These are phyloP conservation scores for Allomyces macrogynus DNA, from an alignment of 192 early-diverging fungal species.

Conservation along the genomic window DNA sequence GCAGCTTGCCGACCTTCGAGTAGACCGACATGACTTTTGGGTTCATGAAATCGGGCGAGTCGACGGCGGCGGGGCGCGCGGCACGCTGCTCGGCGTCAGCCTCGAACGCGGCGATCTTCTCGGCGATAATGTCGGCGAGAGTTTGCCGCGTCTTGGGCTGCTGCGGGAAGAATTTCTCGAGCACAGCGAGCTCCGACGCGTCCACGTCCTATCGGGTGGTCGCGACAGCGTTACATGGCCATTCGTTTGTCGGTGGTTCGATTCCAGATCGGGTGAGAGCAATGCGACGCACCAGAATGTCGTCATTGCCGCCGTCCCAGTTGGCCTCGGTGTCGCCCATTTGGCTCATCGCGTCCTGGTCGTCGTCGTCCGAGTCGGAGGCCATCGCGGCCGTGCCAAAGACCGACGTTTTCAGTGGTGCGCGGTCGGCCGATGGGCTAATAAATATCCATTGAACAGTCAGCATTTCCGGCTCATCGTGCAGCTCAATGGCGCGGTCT, in stretches of 20 bases:
- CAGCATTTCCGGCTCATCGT: too few species aligned
- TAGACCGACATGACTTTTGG: slow-evolving; percentile 89
- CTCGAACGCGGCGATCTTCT: slow-evolving; percentile 70
- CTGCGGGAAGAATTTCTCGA: slow-evolving; percentile 76
- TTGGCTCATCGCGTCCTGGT: slow-evolving; percentile 39
- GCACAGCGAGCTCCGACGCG: slow-evolving; percentile 51
- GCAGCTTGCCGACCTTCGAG: slow-evolving; percentile 71
- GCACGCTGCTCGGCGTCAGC: slow-evolving; percentile 5
- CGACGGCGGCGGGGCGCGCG: background rate
- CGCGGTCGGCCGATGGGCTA: background rate
- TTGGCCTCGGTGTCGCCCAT: slow-evolving; percentile 47
- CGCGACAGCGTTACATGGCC: too few species aligned
- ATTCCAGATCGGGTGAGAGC: too few species aligned
- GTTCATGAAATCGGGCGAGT: slow-evolving; percentile 23
- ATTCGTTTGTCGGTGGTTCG: too few species aligned
- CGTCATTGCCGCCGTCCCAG: slow-evolving; percentile 45
- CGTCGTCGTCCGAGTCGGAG: slow-evolving; percentile 19
- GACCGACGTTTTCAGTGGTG: slow-evolving; percentile 1
- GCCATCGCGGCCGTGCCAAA: slow-evolving; percentile 1
- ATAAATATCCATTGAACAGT: background rate
- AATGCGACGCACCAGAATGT: slow-evolving; percentile 14
- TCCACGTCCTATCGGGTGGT: slow-evolving; percentile 39
- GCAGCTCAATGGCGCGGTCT: too few species aligned
- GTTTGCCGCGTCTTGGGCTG: slow-evolving; percentile 69
- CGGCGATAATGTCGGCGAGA: slow-evolving; percentile 90